Evolutionary conservation across 805 yeast genomes (phyloP), one percentile per base, ranked within the genome.

Genomic region (Hanseniaspora thailandica): DNA sequence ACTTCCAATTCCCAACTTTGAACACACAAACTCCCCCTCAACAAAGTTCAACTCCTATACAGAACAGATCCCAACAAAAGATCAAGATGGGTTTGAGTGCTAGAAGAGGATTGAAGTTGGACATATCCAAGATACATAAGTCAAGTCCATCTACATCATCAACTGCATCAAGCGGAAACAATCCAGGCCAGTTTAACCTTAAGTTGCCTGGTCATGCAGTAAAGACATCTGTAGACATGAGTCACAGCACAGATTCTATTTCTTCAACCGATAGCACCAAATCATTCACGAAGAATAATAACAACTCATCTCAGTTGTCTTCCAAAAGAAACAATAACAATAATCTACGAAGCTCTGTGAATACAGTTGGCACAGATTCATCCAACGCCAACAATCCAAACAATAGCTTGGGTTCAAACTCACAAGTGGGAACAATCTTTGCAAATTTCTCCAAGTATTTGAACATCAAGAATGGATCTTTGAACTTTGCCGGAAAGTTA

Each of bases 401-500:
- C n/a, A 43, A 35, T n/a, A 43, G 31, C 4, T 1, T 33, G 6
- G 45, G 45, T 10, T 50, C 56, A 9, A 26, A 22, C 22, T 59
- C 58, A 8, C 57, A 47, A 2, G 54, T 60, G 20, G 65, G 66
- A 44, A 62, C 64, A 33, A 50, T 84, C 49, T 89, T 93, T 70
- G 84, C 89, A 10, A 81, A 82, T 63, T 93, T 85, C 65, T 78
- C 94, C 23, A 84, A 86, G 62, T 90, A 86, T 63, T 78, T 93
- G 47, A 97, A 93, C 67, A 82, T 90, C 60, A 86, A 87, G 63
- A 84, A 95, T 0, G 98, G 98, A 3, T 80, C 89, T 3, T 75
- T 93, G 55, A 89, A 86, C 62, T 93, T 93, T 66, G 83, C 89
- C 1, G 97, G 96, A 15, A 93, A 93, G 65, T 86, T 96, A 4